Evolutionary conservation across 2,329 filamentous ascomycete species (phyloP).

Genomic region (Fusarium succisae): DNA sequence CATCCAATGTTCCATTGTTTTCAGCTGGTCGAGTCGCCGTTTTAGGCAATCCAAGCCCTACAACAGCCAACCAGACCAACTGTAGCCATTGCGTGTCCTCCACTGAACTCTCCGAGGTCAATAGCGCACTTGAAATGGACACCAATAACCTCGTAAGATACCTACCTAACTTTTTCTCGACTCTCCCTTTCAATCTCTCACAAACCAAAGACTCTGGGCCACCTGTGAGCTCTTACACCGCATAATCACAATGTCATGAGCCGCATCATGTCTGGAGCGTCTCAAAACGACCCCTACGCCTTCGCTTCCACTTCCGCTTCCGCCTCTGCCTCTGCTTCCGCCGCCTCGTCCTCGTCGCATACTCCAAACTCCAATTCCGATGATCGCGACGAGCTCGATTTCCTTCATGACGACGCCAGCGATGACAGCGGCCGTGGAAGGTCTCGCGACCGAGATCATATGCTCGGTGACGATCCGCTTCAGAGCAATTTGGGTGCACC

Average conservation of each 20-base stretch:
- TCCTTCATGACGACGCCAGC: slow-evolving; percentile 47
- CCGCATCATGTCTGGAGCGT: slow-evolving; percentile 54
- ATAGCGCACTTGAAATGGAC: neutral
- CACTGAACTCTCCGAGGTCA: neutral
- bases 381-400: slow-evolving; percentile 59
- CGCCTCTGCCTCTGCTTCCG: slow-evolving; percentile 41
- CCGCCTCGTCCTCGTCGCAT: slow-evolving; percentile 44
- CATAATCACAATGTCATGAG: slow-evolving; percentile 53
- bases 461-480: slow-evolving; percentile 67
- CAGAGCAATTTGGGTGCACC: slow-evolving; percentile 59
- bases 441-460: slow-evolving; percentile 29
- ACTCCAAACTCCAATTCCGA: slow-evolving; percentile 45
- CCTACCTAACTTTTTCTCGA: neutral
- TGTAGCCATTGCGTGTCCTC: slow-evolving; percentile 6
- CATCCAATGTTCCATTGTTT: slow-evolving; percentile 1
- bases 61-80: slow-evolving; percentile 6
- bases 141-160: neutral
- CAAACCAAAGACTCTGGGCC: slow-evolving; percentile 12
- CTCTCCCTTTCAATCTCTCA: neutral
- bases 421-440: slow-evolving; percentile 29
- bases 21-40: slow-evolving; percentile 7
- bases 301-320: slow-evolving; percentile 51
- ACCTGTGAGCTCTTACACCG: slow-evolving; percentile 28
- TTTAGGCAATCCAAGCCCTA: slow-evolving; percentile 21
- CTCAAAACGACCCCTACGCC: slow-evolving; percentile 47